A percentile compares a stretch with the other conserved stretches of the same genome.
Conservation (phyloP, 495 filamentous ascomycete genomes). For the Haplographium delicatum region DNA sequence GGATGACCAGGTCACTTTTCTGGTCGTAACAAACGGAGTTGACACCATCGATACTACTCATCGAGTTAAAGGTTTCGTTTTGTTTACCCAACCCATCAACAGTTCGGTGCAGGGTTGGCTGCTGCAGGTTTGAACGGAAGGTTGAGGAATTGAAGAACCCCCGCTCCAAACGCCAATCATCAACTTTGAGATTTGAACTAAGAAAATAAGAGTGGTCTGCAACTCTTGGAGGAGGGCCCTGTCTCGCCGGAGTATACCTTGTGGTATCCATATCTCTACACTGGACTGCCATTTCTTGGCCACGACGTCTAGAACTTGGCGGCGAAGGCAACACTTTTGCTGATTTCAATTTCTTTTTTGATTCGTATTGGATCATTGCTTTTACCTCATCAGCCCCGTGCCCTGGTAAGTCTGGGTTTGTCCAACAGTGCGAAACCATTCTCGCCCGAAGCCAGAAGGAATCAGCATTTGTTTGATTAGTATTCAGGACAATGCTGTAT, state of each 20-base stretch:
- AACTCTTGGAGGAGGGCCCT: constrained; percentile 32
- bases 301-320: constrained; percentile 32
- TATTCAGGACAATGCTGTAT: constrained; percentile 56
- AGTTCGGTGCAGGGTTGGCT: constrained; percentile 38
- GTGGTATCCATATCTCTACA: constrained; percentile 43
- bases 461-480: constrained; percentile 49
- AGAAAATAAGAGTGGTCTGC: constrained; percentile 43
- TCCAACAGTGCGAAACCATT: constrained; percentile 53
- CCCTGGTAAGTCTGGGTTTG: constrained; percentile 36
- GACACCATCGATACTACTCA: constrained; percentile 37
- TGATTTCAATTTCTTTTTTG: constrained; percentile 30
- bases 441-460: constrained; percentile 56
- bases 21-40: constrained; percentile 47
- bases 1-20: constrained; percentile 39
- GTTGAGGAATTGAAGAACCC: constrained; percentile 52
- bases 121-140: constrained; percentile 40
- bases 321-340: constrained; percentile 25
- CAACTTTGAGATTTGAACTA: constrained; percentile 49
- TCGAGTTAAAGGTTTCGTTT: constrained; percentile 41
- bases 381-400: constrained; percentile 45
- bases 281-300: constrained; percentile 32
- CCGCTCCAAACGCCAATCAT: constrained; percentile 46
- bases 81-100: constrained; percentile 42
- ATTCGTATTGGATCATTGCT: constrained; percentile 45
- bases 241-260: constrained; percentile 33